Percentiles rank a stretch among this genome's conserved stretches.
phyloP scores from a whole-genome alignment of 1,284 basidiomycete species.

The Cryptococcus depauperatus region DNA sequence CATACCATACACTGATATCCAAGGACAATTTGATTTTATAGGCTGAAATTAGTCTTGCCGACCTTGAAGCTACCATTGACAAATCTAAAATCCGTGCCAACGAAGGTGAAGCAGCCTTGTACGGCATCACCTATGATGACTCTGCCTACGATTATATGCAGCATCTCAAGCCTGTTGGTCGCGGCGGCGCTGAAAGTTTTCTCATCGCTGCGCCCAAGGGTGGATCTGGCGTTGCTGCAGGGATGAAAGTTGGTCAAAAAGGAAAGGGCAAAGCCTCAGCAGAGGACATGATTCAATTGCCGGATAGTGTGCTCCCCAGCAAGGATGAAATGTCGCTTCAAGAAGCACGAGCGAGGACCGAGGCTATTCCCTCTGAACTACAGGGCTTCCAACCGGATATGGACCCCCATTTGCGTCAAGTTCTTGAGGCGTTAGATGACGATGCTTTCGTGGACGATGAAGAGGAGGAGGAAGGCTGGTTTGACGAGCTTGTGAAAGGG shows the following conservation, averaged over 20 bases:
- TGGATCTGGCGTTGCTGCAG: conserved; percentile 33
- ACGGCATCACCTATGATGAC: conserved; percentile 94
- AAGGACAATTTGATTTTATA: background rate
- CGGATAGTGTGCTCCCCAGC: conserved; percentile 65
- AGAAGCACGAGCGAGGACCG: conserved; percentile 57
- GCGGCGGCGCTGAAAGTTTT: conserved; percentile 53
- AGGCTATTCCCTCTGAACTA: conserved; percentile 65
- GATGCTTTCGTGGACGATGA: conserved; percentile 81
- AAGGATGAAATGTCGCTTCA: conserved; percentile 62
- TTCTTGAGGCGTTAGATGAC: conserved; percentile 89
- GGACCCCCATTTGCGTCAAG: conserved; percentile 91
- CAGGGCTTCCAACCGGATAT: conserved; percentile 90
- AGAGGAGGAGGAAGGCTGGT: conserved; percentile 48
- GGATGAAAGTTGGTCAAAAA: conserved; percentile 32
- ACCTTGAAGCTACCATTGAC: conserved; percentile 47
- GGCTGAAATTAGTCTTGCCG: conserved; percentile 48
- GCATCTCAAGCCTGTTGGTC: conserved; percentile 72
- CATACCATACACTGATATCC: background rate
- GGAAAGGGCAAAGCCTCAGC: conserved; percentile 33
- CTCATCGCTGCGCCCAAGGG: conserved; percentile 64
- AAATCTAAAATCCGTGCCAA: conserved; percentile 39
- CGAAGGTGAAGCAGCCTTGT: conserved; percentile 76
- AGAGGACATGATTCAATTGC: conserved; percentile 48
- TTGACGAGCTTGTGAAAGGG: conserved; percentile 35
- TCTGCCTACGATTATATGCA: conserved; percentile 99